Conservation (phyloP, 148 eudicot species). For the Simmondsia chinensis region DNA sequence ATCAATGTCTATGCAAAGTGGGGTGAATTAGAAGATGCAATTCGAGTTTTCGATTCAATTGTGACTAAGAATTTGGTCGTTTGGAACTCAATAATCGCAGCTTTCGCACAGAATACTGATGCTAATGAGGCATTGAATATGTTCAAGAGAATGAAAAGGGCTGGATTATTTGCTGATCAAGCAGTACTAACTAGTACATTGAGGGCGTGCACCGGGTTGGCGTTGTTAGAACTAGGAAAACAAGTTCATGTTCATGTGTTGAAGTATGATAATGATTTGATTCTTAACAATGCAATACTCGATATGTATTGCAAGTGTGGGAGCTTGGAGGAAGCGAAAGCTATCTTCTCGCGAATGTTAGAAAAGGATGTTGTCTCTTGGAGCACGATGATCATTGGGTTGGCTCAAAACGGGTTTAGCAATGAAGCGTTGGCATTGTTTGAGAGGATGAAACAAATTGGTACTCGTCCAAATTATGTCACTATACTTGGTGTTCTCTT, state of each 20-base stretch:
- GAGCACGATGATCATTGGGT: slow-evolving; percentile 43
- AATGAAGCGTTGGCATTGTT: slow-evolving; percentile 29
- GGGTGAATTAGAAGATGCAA: slow-evolving; percentile 35
- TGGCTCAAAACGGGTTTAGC: slow-evolving; percentile 44
- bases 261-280: slow-evolving; percentile 32
- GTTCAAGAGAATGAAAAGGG: slow-evolving; percentile 33
- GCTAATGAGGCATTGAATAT: slow-evolving; percentile 30
- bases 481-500: slow-evolving; percentile 34
- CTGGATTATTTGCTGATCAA: slow-evolving; percentile 27
- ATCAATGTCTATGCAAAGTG: slow-evolving; percentile 36
- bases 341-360: slow-evolving; percentile 18
- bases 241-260: slow-evolving; percentile 42
- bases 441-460: slow-evolving; percentile 24
- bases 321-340: slow-evolving; percentile 27
- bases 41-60: slow-evolving; percentile 36
- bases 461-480: slow-evolving; percentile 25
- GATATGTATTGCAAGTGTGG: slow-evolving; percentile 54
- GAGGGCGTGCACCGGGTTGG: slow-evolving; percentile 36
- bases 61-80: slow-evolving; percentile 35
- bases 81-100: slow-evolving; percentile 46
- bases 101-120: slow-evolving; percentile 43
- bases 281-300: slow-evolving; percentile 36
- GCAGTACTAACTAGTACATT: slow-evolving; percentile 33
- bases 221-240: slow-evolving; percentile 37
- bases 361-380: slow-evolving; percentile 34